Base-by-base conservation (phyloP, 768 basidiomycete species). In the Omphalotus guepiniiformis region DNA sequence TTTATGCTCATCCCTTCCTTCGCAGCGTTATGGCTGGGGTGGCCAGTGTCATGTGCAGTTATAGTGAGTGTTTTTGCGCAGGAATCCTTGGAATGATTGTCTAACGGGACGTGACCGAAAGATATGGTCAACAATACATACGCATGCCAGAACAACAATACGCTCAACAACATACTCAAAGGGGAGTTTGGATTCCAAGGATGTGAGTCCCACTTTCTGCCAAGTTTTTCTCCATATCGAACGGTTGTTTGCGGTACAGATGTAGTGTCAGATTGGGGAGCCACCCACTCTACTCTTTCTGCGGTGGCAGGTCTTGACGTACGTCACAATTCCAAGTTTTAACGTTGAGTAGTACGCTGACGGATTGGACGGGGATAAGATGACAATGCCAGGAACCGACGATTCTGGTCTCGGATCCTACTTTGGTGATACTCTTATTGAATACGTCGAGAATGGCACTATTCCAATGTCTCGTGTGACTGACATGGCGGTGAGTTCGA, bases 151-250 rank as follows among this genome's bases (percentile, higher is more conserved):
- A 85, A 87, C 55, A 73, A 81, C 62, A 79, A 78, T 51, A 70
- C 80, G 34, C 56, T 88, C 59, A 88, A 88, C 60, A 76, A 80
- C 47, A 72, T 91, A 15, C 68, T 90, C 48, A 90, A 90, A 67
- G 67, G 71, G 34, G 83, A 91, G 63, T 77, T 74, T 43, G 86
- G 82, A 9, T 91, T 89, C 71, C 84, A 85, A 66, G 88, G 87
- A 35, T 85, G 74, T 78, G 50, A 58, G 75, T 67, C 21, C 1
- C n/a, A 2, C 29, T 40, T 28, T 9, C 15, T n/a, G 4, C n/a
- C 6, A 30, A 21, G 15, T 9, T 13, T 23, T 21, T 34, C 22
- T 44, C 16, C 35, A 15, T 7, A n/a, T 44, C 28, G 16, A 1
- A 9, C 16, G 18, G 9, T 28, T 39, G 3, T 27, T 47, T 30